phyloP scores from a whole-genome alignment of 176 grass and related monocot species.

The Areca catechu region DNA sequence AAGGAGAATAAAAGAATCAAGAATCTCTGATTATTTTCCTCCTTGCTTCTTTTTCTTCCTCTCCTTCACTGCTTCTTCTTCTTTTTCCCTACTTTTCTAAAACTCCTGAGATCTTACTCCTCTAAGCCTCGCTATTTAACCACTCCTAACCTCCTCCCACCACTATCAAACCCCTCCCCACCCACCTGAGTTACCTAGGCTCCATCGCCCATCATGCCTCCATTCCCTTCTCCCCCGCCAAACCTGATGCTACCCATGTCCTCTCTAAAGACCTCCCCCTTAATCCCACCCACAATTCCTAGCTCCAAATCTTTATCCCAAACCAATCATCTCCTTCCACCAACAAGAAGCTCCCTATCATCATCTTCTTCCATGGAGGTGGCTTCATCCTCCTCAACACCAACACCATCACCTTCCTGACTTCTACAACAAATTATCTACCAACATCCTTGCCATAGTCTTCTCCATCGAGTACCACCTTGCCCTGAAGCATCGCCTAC shows the following conservation, averaged over 20 bases:
- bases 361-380: constrained; percentile 72
- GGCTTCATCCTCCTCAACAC: constrained; percentile 73
- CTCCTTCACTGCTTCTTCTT: too few relatives aligned
- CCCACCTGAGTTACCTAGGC: too few relatives aligned
- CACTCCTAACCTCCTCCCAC: too few relatives aligned
- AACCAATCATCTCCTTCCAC: background rate
- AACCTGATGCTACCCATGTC: constrained; percentile 20
- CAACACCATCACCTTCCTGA: constrained; percentile 45
- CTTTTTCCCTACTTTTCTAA: too few relatives aligned
- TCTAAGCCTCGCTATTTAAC: too few relatives aligned
- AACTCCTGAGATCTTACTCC: too few relatives aligned
- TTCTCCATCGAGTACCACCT: too few relatives aligned
- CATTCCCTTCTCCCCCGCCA: constrained; percentile 24
- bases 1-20: too few relatives aligned
- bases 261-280: constrained; percentile 66
- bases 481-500: constrained; percentile 77
- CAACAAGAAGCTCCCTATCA: constrained; percentile 23
- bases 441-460: constrained; percentile 35
- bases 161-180: too few relatives aligned
- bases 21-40: too few relatives aligned
- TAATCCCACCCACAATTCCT: constrained; percentile 35
- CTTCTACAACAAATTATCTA: constrained; percentile 32
- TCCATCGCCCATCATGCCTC: constrained; percentile 31
- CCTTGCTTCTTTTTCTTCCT: too few relatives aligned
- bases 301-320: constrained; percentile 71